phyloP scores from a whole-genome alignment of 1,284 basidiomycete species.

The Fomitopsis pinicola region DNA sequence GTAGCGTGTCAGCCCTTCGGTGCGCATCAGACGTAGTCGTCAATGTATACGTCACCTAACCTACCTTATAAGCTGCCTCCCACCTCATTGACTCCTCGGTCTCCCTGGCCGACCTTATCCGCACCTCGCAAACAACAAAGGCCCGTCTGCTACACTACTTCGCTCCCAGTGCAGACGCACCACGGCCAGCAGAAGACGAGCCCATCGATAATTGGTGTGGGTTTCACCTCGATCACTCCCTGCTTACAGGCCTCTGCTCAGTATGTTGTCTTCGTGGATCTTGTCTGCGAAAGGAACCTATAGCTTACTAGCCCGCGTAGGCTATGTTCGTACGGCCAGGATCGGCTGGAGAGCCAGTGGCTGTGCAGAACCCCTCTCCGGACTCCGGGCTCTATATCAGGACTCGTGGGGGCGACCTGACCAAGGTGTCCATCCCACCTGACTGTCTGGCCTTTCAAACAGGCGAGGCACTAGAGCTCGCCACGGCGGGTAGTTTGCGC shows the following conservation, averaged over 20 bases:
- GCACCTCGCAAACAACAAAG: conserved; percentile 68
- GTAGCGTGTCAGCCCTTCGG: conserved; percentile 86
- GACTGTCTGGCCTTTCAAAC: conserved; percentile 90
- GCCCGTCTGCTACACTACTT: conserved; percentile 92
- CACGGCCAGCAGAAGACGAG: conserved; percentile 45
- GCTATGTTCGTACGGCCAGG: conserved; percentile 73
- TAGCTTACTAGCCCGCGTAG: conserved; percentile 31
- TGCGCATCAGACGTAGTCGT: conserved; percentile 23
- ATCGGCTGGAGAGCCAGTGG: conserved; percentile 35
- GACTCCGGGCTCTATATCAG: conserved; percentile 86
- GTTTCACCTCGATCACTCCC: conserved; percentile 81
- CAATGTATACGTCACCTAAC: not conserved
- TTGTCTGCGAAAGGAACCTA: conserved; percentile 12
- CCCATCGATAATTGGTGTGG: conserved; percentile 80
- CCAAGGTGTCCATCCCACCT: conserved; percentile 79
- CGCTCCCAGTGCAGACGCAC: conserved; percentile 48
- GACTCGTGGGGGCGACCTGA: conserved; percentile 69
- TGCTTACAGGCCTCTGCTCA: conserved; percentile 87
- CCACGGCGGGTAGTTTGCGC: conserved; percentile 70
- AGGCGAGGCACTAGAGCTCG: conserved; percentile 86
- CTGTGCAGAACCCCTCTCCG: conserved; percentile 65
- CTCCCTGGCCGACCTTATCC: conserved; percentile 61
- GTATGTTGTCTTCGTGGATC: conserved; percentile 33
- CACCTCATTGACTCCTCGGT: conserved; percentile 60
- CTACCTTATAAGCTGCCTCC: conserved; percentile 43